phyloP scores from a whole-genome alignment of 2,329 filamentous ascomycete genomes.

The Raffaelea arxii region DNA sequence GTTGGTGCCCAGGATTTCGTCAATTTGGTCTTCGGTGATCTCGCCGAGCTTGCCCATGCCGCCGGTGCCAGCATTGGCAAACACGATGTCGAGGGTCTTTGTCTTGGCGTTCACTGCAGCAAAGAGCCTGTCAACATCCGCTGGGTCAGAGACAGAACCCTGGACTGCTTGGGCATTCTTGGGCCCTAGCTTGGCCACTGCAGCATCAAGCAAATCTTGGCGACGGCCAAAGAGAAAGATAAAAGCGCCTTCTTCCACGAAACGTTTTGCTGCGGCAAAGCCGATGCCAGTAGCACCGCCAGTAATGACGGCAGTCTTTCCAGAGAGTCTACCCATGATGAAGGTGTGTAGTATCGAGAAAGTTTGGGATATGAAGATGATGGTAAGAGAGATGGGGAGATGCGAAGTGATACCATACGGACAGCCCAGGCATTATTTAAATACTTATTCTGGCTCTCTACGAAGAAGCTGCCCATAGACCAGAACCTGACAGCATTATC shows the following conservation, averaged over 20 bases:
- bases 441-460: too few species aligned
- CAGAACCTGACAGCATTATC: too few species aligned
- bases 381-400: too few species aligned
- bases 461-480: too few species aligned
- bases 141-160: slow-evolving; percentile 5
- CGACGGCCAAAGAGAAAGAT: slow-evolving; percentile 51
- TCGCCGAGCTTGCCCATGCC: slow-evolving; percentile 46
- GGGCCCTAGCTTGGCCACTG: slow-evolving; percentile 21
- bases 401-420: too few species aligned
- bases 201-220: slow-evolving; percentile 26
- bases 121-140: slow-evolving; percentile 6
- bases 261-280: too few species aligned
- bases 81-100: slow-evolving; percentile 40
- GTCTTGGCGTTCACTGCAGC: slow-evolving; percentile 9
- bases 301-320: neutral
- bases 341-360: too few species aligned
- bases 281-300: neutral
- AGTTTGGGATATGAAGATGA: too few species aligned
- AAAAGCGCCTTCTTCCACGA: slow-evolving; percentile 46
- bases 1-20: slow-evolving; percentile 57
- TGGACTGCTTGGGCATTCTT: slow-evolving; percentile 7
- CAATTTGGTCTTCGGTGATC: slow-evolving; percentile 39
- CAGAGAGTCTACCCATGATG: too few species aligned
- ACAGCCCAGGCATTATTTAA: too few species aligned
- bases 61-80: slow-evolving; percentile 72